Percentiles rank a stretch among this genome's conserved stretches.
phyloP scores from a whole-genome alignment of 257 asterid species.

The Mitragyna speciosa region DNA sequence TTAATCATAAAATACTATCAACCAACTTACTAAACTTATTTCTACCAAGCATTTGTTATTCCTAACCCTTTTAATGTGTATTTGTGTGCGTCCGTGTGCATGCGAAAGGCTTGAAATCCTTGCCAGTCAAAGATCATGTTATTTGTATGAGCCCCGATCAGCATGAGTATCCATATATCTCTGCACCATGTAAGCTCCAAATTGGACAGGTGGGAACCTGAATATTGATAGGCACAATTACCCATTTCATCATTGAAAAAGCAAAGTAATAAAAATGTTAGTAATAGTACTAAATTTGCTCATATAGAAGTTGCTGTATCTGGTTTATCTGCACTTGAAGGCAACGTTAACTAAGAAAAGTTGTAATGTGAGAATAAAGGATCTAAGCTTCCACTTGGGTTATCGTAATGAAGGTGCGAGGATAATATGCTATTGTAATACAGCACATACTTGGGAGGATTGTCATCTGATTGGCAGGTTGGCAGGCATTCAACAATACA shows the following conservation, averaged over 20 bases:
- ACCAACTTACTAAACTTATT: too few relatives aligned
- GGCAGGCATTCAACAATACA: constrained; percentile 83
- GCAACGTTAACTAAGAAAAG: too few relatives aligned
- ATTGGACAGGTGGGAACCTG: constrained; percentile 73
- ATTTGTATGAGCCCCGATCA: constrained; percentile 48
- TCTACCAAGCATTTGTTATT: neutral
- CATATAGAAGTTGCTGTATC: constrained; percentile 7
- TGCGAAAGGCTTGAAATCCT: neutral
- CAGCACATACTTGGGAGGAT: constrained; percentile 74
- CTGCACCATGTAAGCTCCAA: constrained; percentile 59
- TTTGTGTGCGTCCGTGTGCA: too few relatives aligned
- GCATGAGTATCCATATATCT: constrained; percentile 69
- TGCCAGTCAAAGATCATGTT: neutral
- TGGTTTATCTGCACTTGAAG: neutral
- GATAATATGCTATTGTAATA: neutral
- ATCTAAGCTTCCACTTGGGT: neutral
- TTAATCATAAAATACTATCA: too few relatives aligned
- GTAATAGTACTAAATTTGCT: neutral
- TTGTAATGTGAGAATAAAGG: neutral
- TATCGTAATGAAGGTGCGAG: neutral
- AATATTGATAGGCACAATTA: constrained; percentile 5
- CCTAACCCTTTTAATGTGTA: too few relatives aligned
- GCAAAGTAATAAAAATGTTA: neutral
- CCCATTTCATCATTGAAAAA: neutral
- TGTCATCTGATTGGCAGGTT: constrained; percentile 68